Conservation (phyloP, 805 yeast genomes). For the Candida loeiensis region DNA sequence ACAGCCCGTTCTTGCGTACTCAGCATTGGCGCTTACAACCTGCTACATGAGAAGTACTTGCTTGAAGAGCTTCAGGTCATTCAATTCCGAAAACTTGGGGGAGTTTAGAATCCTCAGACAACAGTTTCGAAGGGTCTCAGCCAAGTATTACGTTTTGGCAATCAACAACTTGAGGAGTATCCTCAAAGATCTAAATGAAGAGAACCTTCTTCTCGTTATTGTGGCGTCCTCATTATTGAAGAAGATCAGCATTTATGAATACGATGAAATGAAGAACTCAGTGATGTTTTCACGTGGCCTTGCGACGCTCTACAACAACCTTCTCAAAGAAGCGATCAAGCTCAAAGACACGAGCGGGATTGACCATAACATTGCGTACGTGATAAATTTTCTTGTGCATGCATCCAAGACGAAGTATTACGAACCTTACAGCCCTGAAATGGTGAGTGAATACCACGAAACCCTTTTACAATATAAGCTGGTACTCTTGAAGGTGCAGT, state of each 20-base stretch:
- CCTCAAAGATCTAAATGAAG: conserved; percentile 7
- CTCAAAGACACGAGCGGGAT: not conserved
- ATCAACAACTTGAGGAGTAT: conserved; percentile 9
- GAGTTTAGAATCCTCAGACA: conserved; percentile 2
- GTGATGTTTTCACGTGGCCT: conserved; percentile 22
- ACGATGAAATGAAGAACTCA: conserved; percentile 15
- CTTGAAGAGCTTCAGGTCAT: conserved; percentile 4
- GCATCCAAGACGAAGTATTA: conserved; percentile 8
- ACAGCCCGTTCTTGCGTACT: conserved; percentile 5
- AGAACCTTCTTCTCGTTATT: conserved; percentile 13
- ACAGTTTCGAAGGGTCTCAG: conserved; percentile 6
- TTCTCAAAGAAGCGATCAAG: conserved; percentile 7
- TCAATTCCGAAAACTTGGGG: not conserved
- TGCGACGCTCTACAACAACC: conserved; percentile 16
- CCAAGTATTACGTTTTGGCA: conserved; percentile 15
- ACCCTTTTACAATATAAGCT: conserved; percentile 9
- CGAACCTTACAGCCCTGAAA: conserved; percentile 19
- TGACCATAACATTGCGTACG: conserved; percentile 3
- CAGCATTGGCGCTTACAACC: conserved; percentile 9
- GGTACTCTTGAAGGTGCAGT: not conserved
- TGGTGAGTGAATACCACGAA: conserved; percentile 18
- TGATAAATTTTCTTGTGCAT: conserved; percentile 5
- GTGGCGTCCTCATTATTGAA: conserved; percentile 19
- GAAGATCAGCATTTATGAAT: conserved; percentile 21
- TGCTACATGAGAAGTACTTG: conserved; percentile 11